phyloP scores from a whole-genome alignment of 1,284 basidiomycete genomes.

The Marasmius oreades region DNA sequence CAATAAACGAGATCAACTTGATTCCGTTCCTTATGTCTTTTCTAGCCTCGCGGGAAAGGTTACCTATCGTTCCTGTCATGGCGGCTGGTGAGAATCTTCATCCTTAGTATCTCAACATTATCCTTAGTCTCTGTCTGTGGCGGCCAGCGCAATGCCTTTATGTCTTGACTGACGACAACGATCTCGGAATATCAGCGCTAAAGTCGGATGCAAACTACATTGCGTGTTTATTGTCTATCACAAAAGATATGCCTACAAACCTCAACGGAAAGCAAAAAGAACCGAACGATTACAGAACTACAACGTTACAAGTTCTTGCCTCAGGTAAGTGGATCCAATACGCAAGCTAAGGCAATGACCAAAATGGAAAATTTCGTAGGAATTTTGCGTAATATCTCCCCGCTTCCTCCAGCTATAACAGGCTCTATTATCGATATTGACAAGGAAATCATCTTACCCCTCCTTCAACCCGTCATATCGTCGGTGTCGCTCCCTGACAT shows the following conservation, averaged over 20 bases:
- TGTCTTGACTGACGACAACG: constrained; percentile 87
- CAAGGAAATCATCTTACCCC: constrained; percentile 69
- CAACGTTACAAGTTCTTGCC: constrained; percentile 64
- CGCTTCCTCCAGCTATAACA: constrained; percentile 62
- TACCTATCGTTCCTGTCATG: constrained; percentile 68
- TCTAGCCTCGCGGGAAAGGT: constrained; percentile 60
- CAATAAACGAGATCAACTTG: constrained; percentile 77
- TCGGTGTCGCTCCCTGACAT: constrained; percentile 59
- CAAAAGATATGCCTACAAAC: constrained; percentile 22
- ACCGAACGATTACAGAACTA: constrained; percentile 41
- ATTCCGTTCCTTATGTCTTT: constrained; percentile 85
- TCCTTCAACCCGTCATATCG: constrained; percentile 65
- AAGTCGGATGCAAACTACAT: constrained; percentile 60
- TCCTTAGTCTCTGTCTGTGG: constrained; percentile 8
- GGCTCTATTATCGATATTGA: constrained; percentile 66
- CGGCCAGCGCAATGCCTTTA: constrained; percentile 91
- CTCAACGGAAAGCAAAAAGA: constrained; percentile 44
- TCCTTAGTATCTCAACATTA: constrained; percentile 2
- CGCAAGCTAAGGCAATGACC: not conserved
- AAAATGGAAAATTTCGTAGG: constrained; percentile 38
- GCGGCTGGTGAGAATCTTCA: constrained; percentile 59
- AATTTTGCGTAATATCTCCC: constrained; percentile 72
- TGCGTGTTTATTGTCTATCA: constrained; percentile 70
- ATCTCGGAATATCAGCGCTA: constrained; percentile 60
- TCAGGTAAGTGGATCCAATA: constrained; percentile 47